Evolutionary conservation across 495 filamentous ascomycete genomes (phyloP).

Genomic region (Pyrenopolyporus hunteri): DNA sequence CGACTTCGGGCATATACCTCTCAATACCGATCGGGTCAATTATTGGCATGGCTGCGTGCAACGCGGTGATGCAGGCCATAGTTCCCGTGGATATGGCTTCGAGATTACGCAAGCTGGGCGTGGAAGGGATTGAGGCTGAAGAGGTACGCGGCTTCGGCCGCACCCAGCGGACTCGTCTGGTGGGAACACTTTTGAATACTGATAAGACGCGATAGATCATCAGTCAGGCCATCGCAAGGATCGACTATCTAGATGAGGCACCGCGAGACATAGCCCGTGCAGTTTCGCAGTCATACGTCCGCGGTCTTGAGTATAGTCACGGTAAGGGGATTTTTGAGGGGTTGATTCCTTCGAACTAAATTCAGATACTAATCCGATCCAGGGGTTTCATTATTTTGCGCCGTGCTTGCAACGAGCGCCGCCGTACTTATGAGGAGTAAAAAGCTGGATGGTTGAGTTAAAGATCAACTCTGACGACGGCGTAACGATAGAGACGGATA

Average conservation of each 20-base stretch:
- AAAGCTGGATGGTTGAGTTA: constrained; percentile 5
- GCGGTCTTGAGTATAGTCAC: constrained; percentile 47
- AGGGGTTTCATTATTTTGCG: constrained; percentile 27
- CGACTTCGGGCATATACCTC: constrained; percentile 60
- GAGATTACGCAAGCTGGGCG: constrained; percentile 36
- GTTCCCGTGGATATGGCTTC: constrained; percentile 32
- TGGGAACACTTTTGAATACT: background rate
- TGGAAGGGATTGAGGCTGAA: constrained; percentile 29
- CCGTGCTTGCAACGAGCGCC: constrained; percentile 12
- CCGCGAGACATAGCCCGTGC: constrained; percentile 42
- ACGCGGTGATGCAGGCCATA: constrained; percentile 48
- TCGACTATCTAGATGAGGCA: constrained; percentile 58
- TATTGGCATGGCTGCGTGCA: constrained; percentile 57
- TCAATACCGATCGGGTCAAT: constrained; percentile 58
- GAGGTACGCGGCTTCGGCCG: constrained; percentile 33
- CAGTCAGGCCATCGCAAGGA: constrained; percentile 48
- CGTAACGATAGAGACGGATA: background rate
- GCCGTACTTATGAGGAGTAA: constrained; percentile 13
- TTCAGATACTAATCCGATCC: background rate
- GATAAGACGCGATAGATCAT: constrained; percentile 41
- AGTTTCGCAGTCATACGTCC: constrained; percentile 45
- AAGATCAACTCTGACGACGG: too few species aligned
- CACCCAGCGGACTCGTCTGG: too few species aligned
- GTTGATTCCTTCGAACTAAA: background rate
- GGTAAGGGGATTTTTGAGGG: constrained; percentile 1